Evolutionary conservation across 352 stramenopile species (phyloP), one percentile per base, ranked within the genome.

Genomic region (Globisporangium echinulatum): DNA sequence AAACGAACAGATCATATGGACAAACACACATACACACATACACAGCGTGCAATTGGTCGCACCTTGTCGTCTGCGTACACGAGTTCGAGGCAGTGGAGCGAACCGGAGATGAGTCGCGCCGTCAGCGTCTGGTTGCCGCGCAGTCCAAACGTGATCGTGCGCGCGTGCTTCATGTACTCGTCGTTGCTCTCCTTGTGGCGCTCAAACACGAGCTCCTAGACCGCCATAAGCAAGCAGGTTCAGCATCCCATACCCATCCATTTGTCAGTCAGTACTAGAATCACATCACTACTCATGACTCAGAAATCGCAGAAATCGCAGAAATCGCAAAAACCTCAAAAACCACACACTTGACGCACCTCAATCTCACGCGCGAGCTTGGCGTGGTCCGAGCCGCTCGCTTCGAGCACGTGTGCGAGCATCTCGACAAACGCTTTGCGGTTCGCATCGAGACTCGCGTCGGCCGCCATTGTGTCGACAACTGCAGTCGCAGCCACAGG

Each of bases 131-230:
- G 64, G 68, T 92, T 88, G 40, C 79, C 72, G 62, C 88, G 85
- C 25, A 94, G 64, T 6, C 80, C 81, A 68, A 94, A 92, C 43
- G 82, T 90, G 63, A 94, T 82, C 57, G 82, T 81, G 11, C 85
- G 82, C 38, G 85, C 77, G 66, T 88, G 85, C 49, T 70, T 67
- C 50, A 75, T 75, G 71, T 94, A 94, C 54, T 92, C 80, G 11
- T 79, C 79, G 49, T 78, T 84, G 63, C 69, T 90, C 47, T 94
- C 77, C 54, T 86, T 90, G 66, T 89, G 92, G 10, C 85, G 82
- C 56, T 92, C 85, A 63, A 87, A 92, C 42, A 94, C 72, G 53
- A 79, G 69, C 11, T 70, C 68, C 82, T 92, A 50, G 6, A 9
- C 40, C 6, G 9, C 4, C 39, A 19, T 15, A 38, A 13, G n/a